Evolutionary conservation across 805 yeast species (phyloP).

Genomic region (Wickerhamiella bombiphila): DNA sequence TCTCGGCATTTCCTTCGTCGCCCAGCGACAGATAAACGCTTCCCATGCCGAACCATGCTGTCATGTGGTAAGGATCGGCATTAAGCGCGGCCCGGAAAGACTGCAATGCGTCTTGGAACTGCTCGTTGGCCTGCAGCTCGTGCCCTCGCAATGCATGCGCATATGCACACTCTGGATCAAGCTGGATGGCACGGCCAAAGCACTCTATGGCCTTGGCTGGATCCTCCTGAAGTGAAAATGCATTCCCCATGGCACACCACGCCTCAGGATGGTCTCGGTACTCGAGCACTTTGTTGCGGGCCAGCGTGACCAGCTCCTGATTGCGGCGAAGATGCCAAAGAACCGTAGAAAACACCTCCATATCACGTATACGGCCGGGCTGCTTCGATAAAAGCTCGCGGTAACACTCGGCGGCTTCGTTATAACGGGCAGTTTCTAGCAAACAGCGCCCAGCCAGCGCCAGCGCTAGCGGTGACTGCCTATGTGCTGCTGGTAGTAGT

Average conservation of each 20-base stretch:
- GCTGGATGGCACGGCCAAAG: conserved; percentile 59
- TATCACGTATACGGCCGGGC: conserved; percentile 66
- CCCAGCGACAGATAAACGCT: conserved; percentile 84
- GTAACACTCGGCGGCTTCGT: conserved; percentile 54
- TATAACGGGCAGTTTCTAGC: conserved; percentile 78
- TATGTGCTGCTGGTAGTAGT: conserved; percentile 46
- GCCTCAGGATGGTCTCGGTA: conserved; percentile 60
- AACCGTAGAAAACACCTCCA: conserved; percentile 82
- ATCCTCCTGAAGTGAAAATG: conserved; percentile 68
- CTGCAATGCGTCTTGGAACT: conserved; percentile 75
- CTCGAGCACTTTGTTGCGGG: conserved; percentile 54
- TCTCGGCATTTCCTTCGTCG: conserved; percentile 66
- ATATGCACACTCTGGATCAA: conserved; percentile 61
- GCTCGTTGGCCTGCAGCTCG: conserved; percentile 76
- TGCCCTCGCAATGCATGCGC: conserved; percentile 92
- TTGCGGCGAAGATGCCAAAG: conserved; percentile 86
- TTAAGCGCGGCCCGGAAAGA: conserved; percentile 67
- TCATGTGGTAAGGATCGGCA: conserved; percentile 71
- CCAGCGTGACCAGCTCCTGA: conserved; percentile 60
- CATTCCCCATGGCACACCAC: conserved; percentile 86
- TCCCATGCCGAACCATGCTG: conserved; percentile 91
- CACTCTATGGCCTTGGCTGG: conserved; percentile 83
- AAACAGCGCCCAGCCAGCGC: conserved; percentile 66
- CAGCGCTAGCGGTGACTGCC: conserved; percentile 71
- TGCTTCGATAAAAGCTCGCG: conserved; percentile 49